A percentile compares a stretch with the other conserved stretches of the same genome.
Evolutionary conservation across 257 asterid genomes (phyloP).

Genomic region (Anisodus acutangulus): DNA sequence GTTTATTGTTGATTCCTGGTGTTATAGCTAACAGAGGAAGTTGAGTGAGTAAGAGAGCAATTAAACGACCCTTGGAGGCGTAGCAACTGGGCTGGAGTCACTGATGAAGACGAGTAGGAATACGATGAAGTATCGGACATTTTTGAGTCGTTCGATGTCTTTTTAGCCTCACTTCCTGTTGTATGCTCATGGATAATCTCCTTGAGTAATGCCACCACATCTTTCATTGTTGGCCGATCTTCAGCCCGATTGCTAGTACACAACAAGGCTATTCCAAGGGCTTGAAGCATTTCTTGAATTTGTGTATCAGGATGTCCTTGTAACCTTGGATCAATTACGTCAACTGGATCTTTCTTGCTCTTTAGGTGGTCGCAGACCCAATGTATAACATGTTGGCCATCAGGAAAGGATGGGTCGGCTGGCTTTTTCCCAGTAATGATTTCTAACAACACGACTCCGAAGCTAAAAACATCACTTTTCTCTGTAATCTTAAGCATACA

Average conservation of each 20-base stretch:
- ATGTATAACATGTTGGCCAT: conserved; percentile 69
- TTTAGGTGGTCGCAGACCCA: conserved; percentile 73
- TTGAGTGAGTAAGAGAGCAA: conserved; percentile 62
- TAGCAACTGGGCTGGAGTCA: conserved; percentile 63
- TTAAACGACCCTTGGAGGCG: conserved; percentile 63
- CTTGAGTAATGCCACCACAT: conserved; percentile 74
- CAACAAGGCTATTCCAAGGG: conserved; percentile 76
- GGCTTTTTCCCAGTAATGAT: conserved; percentile 76
- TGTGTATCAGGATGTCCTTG: conserved; percentile 78
- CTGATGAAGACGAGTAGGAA: conserved; percentile 59
- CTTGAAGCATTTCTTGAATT: conserved; percentile 83
- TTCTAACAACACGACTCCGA: conserved; percentile 74
- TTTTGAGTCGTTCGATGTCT: conserved; percentile 42
- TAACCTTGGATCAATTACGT: conserved; percentile 60
- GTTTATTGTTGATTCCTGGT: conserved; percentile 38
- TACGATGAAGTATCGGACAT: conserved; percentile 35
- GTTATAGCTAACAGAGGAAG: conserved; percentile 59
- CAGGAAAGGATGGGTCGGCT: conserved; percentile 71
- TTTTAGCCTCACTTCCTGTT: conserved; percentile 50
- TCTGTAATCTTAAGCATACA: conserved; percentile 67
- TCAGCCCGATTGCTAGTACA: conserved; percentile 75
- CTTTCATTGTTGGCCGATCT: conserved; percentile 83
- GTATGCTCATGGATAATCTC: conserved; percentile 60
- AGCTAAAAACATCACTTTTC: conserved; percentile 82
- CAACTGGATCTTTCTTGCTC: conserved; percentile 62